Base-by-base conservation (phyloP, 2,329 filamentous ascomycete genomes). In the Talaromyces piceae region DNA sequence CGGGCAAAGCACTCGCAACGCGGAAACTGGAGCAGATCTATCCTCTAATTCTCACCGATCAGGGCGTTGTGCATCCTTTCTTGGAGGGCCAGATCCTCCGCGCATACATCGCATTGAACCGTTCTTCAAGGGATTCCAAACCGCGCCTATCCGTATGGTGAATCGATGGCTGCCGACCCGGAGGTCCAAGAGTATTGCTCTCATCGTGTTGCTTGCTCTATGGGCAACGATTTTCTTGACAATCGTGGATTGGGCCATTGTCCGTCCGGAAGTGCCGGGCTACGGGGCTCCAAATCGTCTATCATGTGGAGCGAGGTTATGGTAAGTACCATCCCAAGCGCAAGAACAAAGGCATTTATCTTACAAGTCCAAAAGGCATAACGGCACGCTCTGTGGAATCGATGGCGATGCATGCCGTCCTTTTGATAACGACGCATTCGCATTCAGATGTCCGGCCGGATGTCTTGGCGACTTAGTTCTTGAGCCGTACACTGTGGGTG, bases 371-470 rank as follows among this genome's bases (percentile, higher is more conserved):
- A 5, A 33, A n/a, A 63, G 67, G 66, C 51, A 54, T 7, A 67
- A 68, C 59, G 58, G 70, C 5, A 69, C 66, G 0, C 57, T 63
- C n/a, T 83, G 79, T 57, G 79, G 79, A 2, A 56, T 82, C 3
- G 75, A 82, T 60, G 79, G 79, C 0, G 73, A 81, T 54, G 64
- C 70, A 8, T 83, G 79, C 59, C 75, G 76, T 16, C 79, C 79
- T 0, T 82, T 82, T 58, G 70, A 74, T 31, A 76, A 79, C 41
- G 66, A 67, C 13, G 72, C 70, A 1, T 73, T 82, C 56, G 71
- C 79, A 0, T 83, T 83, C 56, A 71, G 77, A 44, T 83, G 80
- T 59, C 79, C 80, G 3, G 77, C 80, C 5, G 76, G 78, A 47
- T 83, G 80, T 61, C 73, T 72, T 48, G 71, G 71, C 41, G 69